A percentile compares a stretch with the other conserved stretches of the same genome.
Conservation (phyloP, 768 basidiomycete genomes). For the Hygrophoropsis aurantiaca region DNA sequence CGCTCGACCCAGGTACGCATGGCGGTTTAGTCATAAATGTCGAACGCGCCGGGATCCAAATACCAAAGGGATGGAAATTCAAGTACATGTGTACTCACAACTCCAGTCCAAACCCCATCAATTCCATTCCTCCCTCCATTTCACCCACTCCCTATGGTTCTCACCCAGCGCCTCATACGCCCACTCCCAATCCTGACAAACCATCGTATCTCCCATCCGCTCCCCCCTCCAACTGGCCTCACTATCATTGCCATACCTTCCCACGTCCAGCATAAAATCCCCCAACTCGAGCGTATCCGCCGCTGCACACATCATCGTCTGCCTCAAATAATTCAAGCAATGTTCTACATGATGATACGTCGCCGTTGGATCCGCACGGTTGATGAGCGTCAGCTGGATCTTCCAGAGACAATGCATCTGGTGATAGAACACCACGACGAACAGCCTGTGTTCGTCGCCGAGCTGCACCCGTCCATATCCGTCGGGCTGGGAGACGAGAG, state of each 20-base stretch:
- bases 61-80: too few relatives aligned
- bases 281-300: constrained; percentile 32
- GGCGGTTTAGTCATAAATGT: too few relatives aligned
- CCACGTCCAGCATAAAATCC: constrained; percentile 28
- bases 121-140: too few relatives aligned
- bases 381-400: neutral
- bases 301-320: constrained; percentile 35
- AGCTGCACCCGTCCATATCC: constrained; percentile 1
- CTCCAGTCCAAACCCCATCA: too few relatives aligned
- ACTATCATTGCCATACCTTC: constrained; percentile 25
- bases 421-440: neutral
- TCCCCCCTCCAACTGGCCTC: too few relatives aligned
- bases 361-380: neutral
- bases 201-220: constrained; percentile 12
- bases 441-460: neutral
- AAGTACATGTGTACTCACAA: too few relatives aligned
- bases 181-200: constrained; percentile 24
- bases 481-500: neutral
- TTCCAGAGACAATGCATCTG: neutral
- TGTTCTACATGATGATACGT: constrained; percentile 28
- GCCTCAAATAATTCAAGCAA: constrained; percentile 38
- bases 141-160: constrained; percentile 1
- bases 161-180: constrained; percentile 11
- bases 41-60: too few relatives aligned
- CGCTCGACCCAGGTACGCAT: too few relatives aligned